A percentile compares a stretch with the other conserved stretches of the same genome.
phyloP scores from a whole-genome alignment of 2,329 filamentous ascomycete genomes.

The Alternaria arbusti region DNA sequence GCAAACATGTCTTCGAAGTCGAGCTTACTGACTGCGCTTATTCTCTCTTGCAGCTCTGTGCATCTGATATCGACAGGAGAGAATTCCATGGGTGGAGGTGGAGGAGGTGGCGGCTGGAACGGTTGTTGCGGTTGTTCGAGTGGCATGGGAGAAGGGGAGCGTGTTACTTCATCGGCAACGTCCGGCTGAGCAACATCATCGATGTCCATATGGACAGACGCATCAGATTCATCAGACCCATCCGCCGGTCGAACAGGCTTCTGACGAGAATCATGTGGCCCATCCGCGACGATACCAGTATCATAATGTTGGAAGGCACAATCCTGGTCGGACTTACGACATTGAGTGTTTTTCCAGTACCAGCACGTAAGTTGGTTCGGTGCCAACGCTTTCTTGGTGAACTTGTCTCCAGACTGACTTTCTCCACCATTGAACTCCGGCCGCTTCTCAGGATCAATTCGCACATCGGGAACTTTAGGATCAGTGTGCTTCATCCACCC shows the following conservation, averaged over 20 bases:
- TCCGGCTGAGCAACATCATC: neutral
- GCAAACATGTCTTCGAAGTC: constrained; percentile 34
- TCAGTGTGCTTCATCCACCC: constrained; percentile 18
- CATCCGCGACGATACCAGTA: constrained; percentile 18
- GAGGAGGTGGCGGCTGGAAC: neutral
- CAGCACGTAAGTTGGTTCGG: constrained; percentile 26
- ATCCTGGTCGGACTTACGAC: constrained; percentile 4
- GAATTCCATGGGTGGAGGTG: neutral
- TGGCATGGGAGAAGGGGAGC: neutral
- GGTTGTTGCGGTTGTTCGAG: neutral
- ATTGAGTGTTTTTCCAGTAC: constrained; percentile 22
- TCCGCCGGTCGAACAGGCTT: neutral
- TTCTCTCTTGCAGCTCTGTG: constrained; percentile 21
- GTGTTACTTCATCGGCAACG: neutral
- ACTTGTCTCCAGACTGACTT: neutral
- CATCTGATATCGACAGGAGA: neutral
- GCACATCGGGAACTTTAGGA: neutral
- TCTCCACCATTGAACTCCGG: neutral
- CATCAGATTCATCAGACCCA: neutral
- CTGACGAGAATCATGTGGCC: neutral
- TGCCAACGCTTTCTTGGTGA: neutral
- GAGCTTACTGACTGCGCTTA: constrained; percentile 25
- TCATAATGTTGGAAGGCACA: constrained; percentile 24
- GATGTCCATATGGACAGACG: neutral
- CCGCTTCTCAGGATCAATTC: constrained; percentile 15